These are phyloP conservation scores for Diplotaxis tenuifolia DNA, from an alignment of 345 rosid species.

Conservation along the genomic window DNA sequence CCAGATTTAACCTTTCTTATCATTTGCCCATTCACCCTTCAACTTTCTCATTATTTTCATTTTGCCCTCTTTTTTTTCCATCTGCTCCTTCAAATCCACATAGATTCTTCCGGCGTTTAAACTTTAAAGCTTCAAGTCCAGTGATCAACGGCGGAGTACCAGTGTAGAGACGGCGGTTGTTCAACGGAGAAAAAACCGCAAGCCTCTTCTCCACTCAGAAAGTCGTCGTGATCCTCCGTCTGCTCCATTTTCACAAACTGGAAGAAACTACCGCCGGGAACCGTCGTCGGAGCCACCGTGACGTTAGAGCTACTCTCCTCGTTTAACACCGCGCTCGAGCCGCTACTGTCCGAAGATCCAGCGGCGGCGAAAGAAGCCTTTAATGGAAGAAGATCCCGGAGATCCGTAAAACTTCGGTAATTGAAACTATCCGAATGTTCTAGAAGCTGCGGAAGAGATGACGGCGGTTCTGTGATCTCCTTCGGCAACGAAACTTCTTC, in stretches of 20 bases:
- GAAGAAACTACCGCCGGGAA: constrained; percentile 34
- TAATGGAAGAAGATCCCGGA: constrained; percentile 42
- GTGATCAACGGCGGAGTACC: constrained; percentile 53
- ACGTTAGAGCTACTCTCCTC: constrained; percentile 71
- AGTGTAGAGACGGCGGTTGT: constrained; percentile 76
- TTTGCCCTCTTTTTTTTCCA: constrained; percentile 10
- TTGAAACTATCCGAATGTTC: constrained; percentile 42
- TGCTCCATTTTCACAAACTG: constrained; percentile 85
- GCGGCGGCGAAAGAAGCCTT: constrained; percentile 45
- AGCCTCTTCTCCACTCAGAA: constrained; percentile 73
- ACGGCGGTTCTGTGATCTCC: constrained; percentile 33
- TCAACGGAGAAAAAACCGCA: constrained; percentile 83
- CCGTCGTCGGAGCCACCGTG: constrained; percentile 41
- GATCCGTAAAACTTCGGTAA: constrained; percentile 49
- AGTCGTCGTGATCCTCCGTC: constrained; percentile 71
- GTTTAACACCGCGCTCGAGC: constrained; percentile 77
- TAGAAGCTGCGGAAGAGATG: constrained; percentile 34
- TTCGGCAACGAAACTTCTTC: constrained; percentile 48
- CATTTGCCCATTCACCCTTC: constrained; percentile 2
- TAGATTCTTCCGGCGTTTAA: not conserved
- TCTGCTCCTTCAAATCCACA: not conserved
- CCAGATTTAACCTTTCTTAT: constrained; percentile 12
- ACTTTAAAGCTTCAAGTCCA: constrained; percentile 15
- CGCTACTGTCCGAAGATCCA: constrained; percentile 82
- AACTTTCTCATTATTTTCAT: constrained; percentile 1